Evolutionary conservation across 345 rosid genomes (phyloP).

Genomic region (Microcos paniculata): DNA sequence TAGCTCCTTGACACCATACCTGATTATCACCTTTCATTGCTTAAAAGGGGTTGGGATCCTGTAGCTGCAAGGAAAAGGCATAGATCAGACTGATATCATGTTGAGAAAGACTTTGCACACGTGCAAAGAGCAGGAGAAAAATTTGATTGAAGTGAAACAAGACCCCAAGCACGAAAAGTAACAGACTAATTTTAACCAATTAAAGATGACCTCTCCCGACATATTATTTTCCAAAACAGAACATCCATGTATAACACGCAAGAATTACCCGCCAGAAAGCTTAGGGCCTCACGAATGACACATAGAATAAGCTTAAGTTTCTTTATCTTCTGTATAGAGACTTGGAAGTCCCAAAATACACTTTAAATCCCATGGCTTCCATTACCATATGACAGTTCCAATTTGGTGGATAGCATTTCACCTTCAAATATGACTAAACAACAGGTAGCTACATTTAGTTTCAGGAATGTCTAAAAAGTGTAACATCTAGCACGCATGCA

Average conservation of each 20-base stretch:
- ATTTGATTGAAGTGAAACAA: not conserved
- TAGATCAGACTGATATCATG: not conserved
- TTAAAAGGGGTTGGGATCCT: slow-evolving; percentile 35
- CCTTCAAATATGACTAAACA: not conserved
- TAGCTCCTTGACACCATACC: slow-evolving; percentile 14
- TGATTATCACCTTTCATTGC: slow-evolving; percentile 29
- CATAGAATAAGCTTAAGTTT: not conserved
- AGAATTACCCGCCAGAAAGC: not conserved
- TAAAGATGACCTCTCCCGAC: not conserved
- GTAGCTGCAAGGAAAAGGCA: slow-evolving; percentile 30
- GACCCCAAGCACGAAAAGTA: not conserved
- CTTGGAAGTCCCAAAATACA: not conserved
- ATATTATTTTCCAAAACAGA: not conserved
- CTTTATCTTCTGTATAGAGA: not conserved
- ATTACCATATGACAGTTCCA: not conserved
- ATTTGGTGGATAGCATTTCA: not conserved
- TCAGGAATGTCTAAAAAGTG: not conserved
- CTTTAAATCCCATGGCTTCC: not conserved
- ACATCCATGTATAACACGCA: not conserved
- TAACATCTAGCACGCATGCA: not conserved
- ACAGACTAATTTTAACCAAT: not conserved
- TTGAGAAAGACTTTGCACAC: not conserved
- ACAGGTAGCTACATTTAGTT: not conserved
- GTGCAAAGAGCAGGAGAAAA: not conserved
- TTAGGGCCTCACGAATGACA: too few relatives aligned